A percentile compares a stretch with the other conserved stretches of the same genome.
phyloP scores from a whole-genome alignment of 2,329 filamentous ascomycete species.

The Aureobasidium sp. region DNA sequence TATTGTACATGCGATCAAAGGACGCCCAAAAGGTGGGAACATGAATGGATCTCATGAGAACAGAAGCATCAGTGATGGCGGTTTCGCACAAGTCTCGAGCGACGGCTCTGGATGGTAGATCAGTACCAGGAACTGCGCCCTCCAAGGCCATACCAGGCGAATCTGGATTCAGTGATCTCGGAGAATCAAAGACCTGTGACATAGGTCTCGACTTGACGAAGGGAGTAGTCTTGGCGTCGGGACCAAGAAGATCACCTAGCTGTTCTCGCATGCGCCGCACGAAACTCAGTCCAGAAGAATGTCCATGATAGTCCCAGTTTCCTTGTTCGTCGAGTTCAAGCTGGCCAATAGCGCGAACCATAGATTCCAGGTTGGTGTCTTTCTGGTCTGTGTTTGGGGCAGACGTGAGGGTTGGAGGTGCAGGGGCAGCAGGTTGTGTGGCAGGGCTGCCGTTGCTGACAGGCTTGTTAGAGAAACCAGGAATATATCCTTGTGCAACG shows the following conservation, averaged over 20 bases:
- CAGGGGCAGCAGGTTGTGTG: not conserved
- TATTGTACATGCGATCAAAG: constrained; percentile 70
- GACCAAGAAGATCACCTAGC: constrained; percentile 67
- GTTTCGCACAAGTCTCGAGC: constrained; percentile 50
- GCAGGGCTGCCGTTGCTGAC: constrained; percentile 6
- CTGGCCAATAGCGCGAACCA: constrained; percentile 88
- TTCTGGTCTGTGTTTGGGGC: constrained; percentile 35
- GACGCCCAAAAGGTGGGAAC: constrained; percentile 70
- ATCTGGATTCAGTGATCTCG: constrained; percentile 47
- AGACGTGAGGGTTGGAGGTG: constrained; percentile 19
- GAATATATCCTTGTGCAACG: constrained; percentile 40
- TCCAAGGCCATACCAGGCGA: constrained; percentile 55
- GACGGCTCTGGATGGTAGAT: constrained; percentile 59
- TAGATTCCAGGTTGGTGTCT: constrained; percentile 75
- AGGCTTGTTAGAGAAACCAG: constrained; percentile 22
- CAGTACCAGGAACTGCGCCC: constrained; percentile 45
- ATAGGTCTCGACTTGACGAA: constrained; percentile 49
- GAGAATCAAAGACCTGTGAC: constrained; percentile 59
- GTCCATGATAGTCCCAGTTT: constrained; percentile 90
- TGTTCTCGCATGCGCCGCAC: constrained; percentile 80
- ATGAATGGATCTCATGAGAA: constrained; percentile 66
- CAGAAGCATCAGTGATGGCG: constrained; percentile 54
- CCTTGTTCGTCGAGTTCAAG: constrained; percentile 86
- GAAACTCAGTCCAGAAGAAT: constrained; percentile 86
- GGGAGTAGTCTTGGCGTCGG: constrained; percentile 49